Evolutionary conservation across 495 filamentous ascomycete species (phyloP).

Genomic region (Articulospora tetracladia): DNA sequence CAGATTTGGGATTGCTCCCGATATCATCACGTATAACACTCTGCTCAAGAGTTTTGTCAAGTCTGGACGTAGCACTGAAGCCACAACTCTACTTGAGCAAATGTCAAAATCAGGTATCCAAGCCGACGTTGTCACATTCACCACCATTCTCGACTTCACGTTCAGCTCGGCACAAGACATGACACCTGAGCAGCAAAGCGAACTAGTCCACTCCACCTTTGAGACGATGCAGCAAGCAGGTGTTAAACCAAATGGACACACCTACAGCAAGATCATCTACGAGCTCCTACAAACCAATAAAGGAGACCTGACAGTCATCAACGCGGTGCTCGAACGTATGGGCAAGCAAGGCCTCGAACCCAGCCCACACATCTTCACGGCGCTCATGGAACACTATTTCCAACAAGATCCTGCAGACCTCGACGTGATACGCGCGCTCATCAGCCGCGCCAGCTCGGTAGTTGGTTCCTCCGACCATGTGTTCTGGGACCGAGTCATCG

Average conservation of each 20-base stretch:
- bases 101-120: conserved; percentile 43
- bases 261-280: conserved; percentile 62
- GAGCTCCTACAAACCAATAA: conserved; percentile 45
- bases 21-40: conserved; percentile 66
- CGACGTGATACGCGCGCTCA: conserved; percentile 49
- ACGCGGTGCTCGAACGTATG: conserved; percentile 59
- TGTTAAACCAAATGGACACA: conserved; percentile 49
- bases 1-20: conserved; percentile 51
- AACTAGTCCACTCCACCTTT: conserved; percentile 40
- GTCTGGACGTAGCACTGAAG: conserved; percentile 28
- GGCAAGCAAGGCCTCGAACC: conserved; percentile 42
- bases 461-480: conserved; percentile 42
- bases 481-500: conserved; percentile 66
- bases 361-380: conserved; percentile 62
- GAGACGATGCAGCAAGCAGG: conserved; percentile 46
- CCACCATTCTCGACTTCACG: conserved; percentile 44
- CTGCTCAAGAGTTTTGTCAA: conserved; percentile 54
- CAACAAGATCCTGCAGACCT: conserved; percentile 50
- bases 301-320: conserved; percentile 43
- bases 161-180: conserved; percentile 9
- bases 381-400: conserved; percentile 67
- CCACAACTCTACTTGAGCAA: conserved; percentile 24
- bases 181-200: conserved; percentile 31
- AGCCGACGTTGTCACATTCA: conserved; percentile 50
- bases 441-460: conserved; percentile 38